Conservation (phyloP, 75 land plant genomes). For the Pinus albicaulis region DNA sequence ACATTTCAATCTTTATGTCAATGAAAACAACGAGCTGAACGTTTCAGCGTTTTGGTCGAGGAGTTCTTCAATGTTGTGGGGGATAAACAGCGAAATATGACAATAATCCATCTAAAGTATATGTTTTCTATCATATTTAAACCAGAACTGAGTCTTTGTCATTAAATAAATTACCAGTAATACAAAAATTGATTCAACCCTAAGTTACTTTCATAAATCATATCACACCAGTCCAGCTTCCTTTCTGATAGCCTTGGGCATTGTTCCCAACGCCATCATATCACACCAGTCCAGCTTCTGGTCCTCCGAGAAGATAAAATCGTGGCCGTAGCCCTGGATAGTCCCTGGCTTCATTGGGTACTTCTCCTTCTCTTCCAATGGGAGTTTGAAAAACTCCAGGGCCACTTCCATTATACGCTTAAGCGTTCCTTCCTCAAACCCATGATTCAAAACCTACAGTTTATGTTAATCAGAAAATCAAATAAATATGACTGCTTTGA, state of each 20-base stretch:
- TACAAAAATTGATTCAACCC: no score
- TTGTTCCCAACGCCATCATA: slow-evolving; percentile 61
- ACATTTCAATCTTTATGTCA: no score
- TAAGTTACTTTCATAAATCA: no score
- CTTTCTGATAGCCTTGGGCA: slow-evolving; percentile 35
- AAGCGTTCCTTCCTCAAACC: slow-evolving; percentile 36
- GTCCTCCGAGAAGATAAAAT: slow-evolving; percentile 61
- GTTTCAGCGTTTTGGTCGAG: no score
- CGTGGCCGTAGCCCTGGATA: slow-evolving; percentile 71
- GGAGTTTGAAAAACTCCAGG: slow-evolving; percentile 44
- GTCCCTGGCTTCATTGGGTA: slow-evolving; percentile 60
- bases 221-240: no score
- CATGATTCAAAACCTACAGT: slow-evolving; percentile 52
- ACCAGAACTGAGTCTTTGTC: no score
- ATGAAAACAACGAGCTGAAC: no score
- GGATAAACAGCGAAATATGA: rapidly evolving
- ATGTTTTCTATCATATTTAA: no score
- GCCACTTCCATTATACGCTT: slow-evolving; percentile 30
- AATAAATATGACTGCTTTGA: slow-evolving; percentile 4
- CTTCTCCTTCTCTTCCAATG: slow-evolving; percentile 60
- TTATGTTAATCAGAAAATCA: not conserved
- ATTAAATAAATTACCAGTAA: no score
- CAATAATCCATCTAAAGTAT: no score
- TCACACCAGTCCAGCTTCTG: slow-evolving; percentile 78
- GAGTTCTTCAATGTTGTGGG: no score